Percentiles rank a stretch among this genome's conserved stretches.
phyloP scores from a whole-genome alignment of 768 basidiomycete species.

The Fistulinella prunicolor region DNA sequence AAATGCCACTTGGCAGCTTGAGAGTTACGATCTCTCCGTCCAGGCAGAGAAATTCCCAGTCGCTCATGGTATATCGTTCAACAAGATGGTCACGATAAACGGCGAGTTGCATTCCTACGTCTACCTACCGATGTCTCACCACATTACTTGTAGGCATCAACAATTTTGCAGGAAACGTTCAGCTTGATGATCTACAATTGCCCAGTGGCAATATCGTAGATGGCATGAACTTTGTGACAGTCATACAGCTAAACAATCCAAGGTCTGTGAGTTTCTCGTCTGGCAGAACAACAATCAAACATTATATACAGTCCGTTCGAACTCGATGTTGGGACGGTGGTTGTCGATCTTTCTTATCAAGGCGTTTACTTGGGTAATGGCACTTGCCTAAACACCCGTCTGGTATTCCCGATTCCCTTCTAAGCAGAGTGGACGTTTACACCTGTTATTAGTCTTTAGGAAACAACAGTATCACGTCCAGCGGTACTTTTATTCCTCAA shows the following conservation, averaged over 20 bases:
- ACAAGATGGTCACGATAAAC: constrained; percentile 55
- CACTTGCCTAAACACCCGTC: constrained; percentile 45
- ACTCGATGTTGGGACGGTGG: constrained; percentile 64
- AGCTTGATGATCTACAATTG: constrained; percentile 56
- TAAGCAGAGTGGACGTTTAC: neutral
- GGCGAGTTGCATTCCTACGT: constrained; percentile 34
- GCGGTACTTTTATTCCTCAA: constrained; percentile 55
- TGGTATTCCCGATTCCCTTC: constrained; percentile 36
- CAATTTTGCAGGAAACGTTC: constrained; percentile 54
- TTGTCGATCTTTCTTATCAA: constrained; percentile 59
- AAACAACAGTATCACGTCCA: constrained; percentile 56
- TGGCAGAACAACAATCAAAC: constrained; percentile 1
- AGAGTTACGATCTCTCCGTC: constrained; percentile 54
- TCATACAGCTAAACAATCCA: constrained; percentile 53
- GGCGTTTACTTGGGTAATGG: constrained; percentile 56
- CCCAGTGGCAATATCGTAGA: constrained; percentile 65
- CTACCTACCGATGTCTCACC: neutral
- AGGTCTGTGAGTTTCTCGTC: constrained; percentile 37
- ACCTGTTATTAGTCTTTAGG: constrained; percentile 42
- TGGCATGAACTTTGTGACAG: constrained; percentile 63
- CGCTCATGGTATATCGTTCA: constrained; percentile 62
- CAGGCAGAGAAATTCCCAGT: constrained; percentile 67
- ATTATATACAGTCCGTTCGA: constrained; percentile 52
- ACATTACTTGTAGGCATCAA: constrained; percentile 46
- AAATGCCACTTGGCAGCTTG: constrained; percentile 66